Evolutionary conservation across 2,329 filamentous ascomycete genomes (phyloP), one percentile per base, ranked within the genome.

Genomic region (Xylaria hypoxylon): DNA sequence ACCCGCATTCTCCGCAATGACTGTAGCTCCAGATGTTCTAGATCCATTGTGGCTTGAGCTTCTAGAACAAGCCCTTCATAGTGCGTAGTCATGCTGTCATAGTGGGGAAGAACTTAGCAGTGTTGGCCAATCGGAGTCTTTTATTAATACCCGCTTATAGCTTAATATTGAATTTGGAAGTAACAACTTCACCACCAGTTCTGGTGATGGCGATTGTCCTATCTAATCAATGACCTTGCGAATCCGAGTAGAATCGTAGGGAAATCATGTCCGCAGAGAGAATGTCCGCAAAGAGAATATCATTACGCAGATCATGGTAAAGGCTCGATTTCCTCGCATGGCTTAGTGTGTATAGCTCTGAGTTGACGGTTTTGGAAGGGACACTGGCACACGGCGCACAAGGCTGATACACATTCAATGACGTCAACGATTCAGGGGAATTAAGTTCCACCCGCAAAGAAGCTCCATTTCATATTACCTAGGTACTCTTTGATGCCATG

Each of bases 61-160:
- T 47, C 3, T 13, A 24, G 15, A 47, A 13, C 42, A 24, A 26
- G 15, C 5, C 24, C 51, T 47, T 40, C 38, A 38, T 7, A 47
- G 13, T 53, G 28, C 40, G 64, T 38, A 62, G 31, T 62, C 44
- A 55, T 66, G 59, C n/a, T 26, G 64, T 66, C 64, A 66, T 62
- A 33, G 52, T 15, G 48, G 58, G 22, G 5, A 1, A 2, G 2
- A 35, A 26, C 10, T 17, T 26, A 5, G 15, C 5, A 13, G n/a
- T 11, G 5, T n/a, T 2, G 35, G 15, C 62, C 56, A 64, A 60
- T 64, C 48, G 24, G 31, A 8, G 13, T 11, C 6, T 26, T 50
- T 42, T 1, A 22, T 2, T 7, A 15, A 17, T 26, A 44, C 8
- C 57, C 26, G 10, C 51, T 8, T 48, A 2, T 22, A 19, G 50